These are phyloP conservation scores for Dryadomyces sulphureus DNA, from an alignment of 2,329 filamentous ascomycete genomes.

Conservation along the genomic window DNA sequence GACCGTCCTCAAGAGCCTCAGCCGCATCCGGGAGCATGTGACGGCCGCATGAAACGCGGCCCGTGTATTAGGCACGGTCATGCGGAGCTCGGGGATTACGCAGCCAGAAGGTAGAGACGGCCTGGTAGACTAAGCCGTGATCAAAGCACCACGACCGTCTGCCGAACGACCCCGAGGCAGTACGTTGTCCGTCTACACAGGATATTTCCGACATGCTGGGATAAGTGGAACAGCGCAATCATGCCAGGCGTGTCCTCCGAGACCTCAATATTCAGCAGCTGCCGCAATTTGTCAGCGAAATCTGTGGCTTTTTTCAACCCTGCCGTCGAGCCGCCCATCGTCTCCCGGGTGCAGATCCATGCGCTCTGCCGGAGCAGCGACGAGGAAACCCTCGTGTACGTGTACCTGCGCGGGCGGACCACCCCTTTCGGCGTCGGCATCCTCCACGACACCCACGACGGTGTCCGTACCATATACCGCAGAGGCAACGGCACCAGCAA, in stretches of 20 bases:
- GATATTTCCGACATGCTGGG: neutral
- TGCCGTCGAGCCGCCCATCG: neutral
- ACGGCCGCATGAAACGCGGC: neutral
- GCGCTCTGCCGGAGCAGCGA: neutral
- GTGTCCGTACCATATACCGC: neutral
- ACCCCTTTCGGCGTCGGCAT: neutral
- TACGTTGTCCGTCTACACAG: neutral
- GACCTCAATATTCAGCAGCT: neutral
- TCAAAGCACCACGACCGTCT: neutral
- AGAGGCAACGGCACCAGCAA: neutral
- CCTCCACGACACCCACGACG: neutral
- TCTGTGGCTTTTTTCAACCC: neutral
- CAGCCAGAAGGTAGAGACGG: neutral
- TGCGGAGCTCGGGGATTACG: neutral
- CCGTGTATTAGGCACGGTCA: neutral
- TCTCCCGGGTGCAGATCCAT: neutral
- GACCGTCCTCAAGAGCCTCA: neutral
- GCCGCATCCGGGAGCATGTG: neutral
- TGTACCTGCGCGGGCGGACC: neutral
- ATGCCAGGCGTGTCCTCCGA: neutral
- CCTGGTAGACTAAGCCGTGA: constrained; percentile 1
- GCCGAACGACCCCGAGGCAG: too few relatives aligned
- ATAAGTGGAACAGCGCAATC: neutral
- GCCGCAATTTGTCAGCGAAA: neutral
- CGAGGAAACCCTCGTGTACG: neutral